Evolutionary conservation across 106 monocot genomes (phyloP), one percentile per base, ranked within the genome.

Genomic region (Acorus calamus): DNA sequence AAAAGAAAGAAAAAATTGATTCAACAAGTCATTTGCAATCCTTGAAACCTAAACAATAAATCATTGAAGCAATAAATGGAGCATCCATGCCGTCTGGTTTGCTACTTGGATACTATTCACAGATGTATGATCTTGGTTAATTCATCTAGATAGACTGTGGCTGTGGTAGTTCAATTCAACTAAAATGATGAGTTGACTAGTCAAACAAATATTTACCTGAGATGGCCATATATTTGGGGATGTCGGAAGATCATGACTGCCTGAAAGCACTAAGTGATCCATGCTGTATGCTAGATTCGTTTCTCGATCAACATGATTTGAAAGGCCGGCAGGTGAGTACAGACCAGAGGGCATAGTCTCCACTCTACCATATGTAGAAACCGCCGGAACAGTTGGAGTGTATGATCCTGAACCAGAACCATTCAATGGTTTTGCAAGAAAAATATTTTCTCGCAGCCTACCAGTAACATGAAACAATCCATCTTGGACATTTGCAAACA

Each of bases 391-490:
- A 9, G 6, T 4, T 46, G 56, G 49, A 57, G 57, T 49, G 49
- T 68, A 44, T 11, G 42, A 4, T 7, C 41, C 57, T 9, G 57
- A 10, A 58, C 47, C 57, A 48, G 42, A 2, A 48, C 46, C 11
- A 46, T 62, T 58, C 5, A 42, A 13, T 8, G 11, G 57, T 50
- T 49, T 57, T 28, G 44, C 55, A 48, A 50, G 49, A 10, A 68
- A 57, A 5, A 59, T n/a, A 28, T 68, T 59, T 2, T 68, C 58
- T 2, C 68, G 68, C 57, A 68, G 10, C 59, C 57, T 68, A 54
- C 57, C 12, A n/a, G 68, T 68, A 50, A 58, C 50, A 47, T 14
- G 49, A 57, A 68, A 58, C 49, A 68, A 42, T 41, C 57, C 68
- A 68, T 68, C 68, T 13, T 57, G 56, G n/a, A 68, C 68, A 50